phyloP scores from a whole-genome alignment of 371 early-diverging fungal genomes.

The Mortierella sp. region DNA sequence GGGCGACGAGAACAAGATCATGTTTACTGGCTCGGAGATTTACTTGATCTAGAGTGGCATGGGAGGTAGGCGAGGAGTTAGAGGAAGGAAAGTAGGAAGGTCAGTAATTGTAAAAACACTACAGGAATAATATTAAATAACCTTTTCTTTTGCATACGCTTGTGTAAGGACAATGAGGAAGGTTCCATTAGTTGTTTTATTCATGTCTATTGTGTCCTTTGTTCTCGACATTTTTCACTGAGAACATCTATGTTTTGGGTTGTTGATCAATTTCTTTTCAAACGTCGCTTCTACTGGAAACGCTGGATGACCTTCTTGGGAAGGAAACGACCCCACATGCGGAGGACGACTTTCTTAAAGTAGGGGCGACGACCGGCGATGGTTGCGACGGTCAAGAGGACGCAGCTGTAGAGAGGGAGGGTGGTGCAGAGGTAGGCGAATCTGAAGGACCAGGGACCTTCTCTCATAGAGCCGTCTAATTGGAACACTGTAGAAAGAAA shows the following conservation, averaged over 20 bases:
- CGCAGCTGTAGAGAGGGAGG: constrained; percentile 62
- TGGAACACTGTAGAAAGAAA: constrained; percentile 23
- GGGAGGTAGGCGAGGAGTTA: neutral
- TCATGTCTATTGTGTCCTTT: neutral
- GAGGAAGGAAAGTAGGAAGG: neutral
- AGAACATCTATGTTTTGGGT: neutral
- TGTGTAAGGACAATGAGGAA: neutral
- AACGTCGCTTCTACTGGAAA: constrained; percentile 26
- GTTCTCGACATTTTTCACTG: neutral
- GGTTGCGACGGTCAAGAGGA: constrained; percentile 62
- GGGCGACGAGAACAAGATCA: constrained; percentile 78
- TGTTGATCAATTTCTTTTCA: neutral
- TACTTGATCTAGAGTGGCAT: constrained; percentile 68
- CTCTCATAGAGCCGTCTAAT: constrained; percentile 58
- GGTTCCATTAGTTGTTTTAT: neutral
- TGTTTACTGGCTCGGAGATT: constrained; percentile 68
- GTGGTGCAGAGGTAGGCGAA: constrained; percentile 62
- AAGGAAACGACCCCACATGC: constrained; percentile 69
- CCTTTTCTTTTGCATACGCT: neutral
- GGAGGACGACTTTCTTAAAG: constrained; percentile 61
- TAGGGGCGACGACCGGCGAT: constrained; percentile 62
- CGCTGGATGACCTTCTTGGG: constrained; percentile 58
- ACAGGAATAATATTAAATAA: neutral
- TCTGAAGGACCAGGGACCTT: constrained; percentile 68
- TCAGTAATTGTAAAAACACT: constrained; percentile 10